Evolutionary conservation across 176 grass and related monocot genomes (phyloP), one percentile per base, ranked within the genome.

Genomic region (Eremochloa ophiuroides): DNA sequence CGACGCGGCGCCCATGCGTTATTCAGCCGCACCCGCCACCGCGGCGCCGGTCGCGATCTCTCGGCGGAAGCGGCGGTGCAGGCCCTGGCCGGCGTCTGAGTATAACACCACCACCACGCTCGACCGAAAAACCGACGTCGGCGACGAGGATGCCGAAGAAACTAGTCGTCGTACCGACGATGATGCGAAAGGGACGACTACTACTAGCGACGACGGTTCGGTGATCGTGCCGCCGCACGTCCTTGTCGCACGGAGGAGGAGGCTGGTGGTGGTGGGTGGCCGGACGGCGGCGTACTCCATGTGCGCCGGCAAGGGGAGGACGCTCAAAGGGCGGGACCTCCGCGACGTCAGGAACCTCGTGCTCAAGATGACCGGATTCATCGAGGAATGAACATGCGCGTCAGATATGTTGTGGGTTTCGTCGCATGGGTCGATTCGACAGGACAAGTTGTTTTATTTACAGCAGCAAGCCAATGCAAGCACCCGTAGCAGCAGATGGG

Each of bases 281-380:
- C 81, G 74, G 66, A 80, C 78, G 80, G 86, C 78, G 3, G 86
- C 84, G 5, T 91, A 72, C 81, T 94, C 92, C 74, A 89, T 98
- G 79, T 91, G 86, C 67, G 38, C 82, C 33, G 95, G 95, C 8
- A 89, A 88, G 27, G 93, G 95, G 15, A 82, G 95, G 78, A 98
- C 92, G 76, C 92, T 91, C 67, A 98, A 98, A 87, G 95, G 95
- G 3, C 42, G 88, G 8, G 90, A 98, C 80, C 92, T 98, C 33
- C 62, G 70, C 4, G 69, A 85, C 22, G 77, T 87, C 47, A 81
- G 92, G 69, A 92, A 92, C 79, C 69, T 74, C 66, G 83, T 91
- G 9, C 95, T 94, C 39, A 79, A 53, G 66, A 84, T 89, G 83
- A 98, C 95, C 20, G 88, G 95, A 15, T 98, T 91, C 87, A 85